Conservation (phyloP, 2,329 filamentous ascomycete genomes). For the Didymella pomorum region DNA sequence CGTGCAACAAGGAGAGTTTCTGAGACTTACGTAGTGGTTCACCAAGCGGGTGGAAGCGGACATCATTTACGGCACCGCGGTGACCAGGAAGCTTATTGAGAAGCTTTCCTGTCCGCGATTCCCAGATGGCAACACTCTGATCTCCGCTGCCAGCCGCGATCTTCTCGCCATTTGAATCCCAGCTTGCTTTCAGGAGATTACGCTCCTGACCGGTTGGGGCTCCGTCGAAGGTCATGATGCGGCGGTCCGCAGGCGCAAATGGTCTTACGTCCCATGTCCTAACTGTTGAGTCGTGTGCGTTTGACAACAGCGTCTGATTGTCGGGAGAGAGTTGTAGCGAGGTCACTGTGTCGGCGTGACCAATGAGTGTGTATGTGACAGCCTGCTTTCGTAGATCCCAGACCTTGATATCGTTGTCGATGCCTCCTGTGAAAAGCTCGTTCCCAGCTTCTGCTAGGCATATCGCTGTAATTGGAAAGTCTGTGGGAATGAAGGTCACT, state of each 20-base stretch:
- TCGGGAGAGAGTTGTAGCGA: constrained; percentile 93
- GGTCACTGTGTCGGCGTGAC: constrained; percentile 91
- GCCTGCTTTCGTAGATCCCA: constrained; percentile 96
- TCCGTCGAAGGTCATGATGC: constrained; percentile 90
- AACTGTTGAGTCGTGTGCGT: constrained; percentile 92
- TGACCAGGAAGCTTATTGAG: constrained; percentile 95
- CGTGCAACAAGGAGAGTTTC: constrained; percentile 1
- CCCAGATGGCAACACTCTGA: constrained; percentile 91
- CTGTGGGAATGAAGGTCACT: constrained; percentile 85
- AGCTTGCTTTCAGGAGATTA: constrained; percentile 88
- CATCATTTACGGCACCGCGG: constrained; percentile 93
- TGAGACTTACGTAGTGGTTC: constrained; percentile 83
- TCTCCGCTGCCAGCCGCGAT: constrained; percentile 91
- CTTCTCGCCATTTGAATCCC: constrained; percentile 85
- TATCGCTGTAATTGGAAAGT: constrained; percentile 90
- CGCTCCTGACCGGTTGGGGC: constrained; percentile 87
- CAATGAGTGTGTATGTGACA: constrained; percentile 84
- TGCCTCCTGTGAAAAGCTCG: constrained; percentile 91
- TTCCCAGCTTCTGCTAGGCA: constrained; percentile 94
- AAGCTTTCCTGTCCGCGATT: constrained; percentile 84
- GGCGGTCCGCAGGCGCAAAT: constrained; percentile 87
- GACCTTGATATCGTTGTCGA: constrained; percentile 96
- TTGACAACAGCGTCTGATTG: constrained; percentile 86
- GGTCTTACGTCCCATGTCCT: constrained; percentile 96
- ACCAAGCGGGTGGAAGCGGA: constrained; percentile 83